Conservation (phyloP, 306 rosid species). For the Lathyrus aphaca region DNA sequence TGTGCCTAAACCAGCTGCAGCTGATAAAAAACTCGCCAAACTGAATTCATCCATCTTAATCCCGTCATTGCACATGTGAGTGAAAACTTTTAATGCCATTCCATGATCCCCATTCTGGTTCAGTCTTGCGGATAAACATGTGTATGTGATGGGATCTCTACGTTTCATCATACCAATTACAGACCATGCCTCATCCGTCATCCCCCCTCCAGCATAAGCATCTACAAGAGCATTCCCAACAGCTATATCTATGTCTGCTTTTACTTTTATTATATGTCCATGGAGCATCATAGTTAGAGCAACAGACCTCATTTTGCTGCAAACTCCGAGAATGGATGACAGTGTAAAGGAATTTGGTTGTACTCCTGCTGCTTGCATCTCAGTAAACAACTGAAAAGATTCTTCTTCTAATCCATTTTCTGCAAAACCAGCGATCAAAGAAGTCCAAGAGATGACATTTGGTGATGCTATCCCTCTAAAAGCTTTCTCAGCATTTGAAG, state of each 20-base stretch:
- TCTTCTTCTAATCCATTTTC: constrained; percentile 59
- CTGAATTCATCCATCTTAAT: constrained; percentile 65
- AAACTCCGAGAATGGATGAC: constrained; percentile 52
- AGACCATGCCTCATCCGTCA: constrained; percentile 55
- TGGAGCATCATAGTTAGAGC: constrained; percentile 56
- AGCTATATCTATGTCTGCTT: constrained; percentile 45
- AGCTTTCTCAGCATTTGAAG: constrained; percentile 51
- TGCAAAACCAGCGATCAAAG: constrained; percentile 65
- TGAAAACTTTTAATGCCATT: constrained; percentile 52
- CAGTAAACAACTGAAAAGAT: constrained; percentile 47
- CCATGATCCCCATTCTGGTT: constrained; percentile 62
- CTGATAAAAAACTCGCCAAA: constrained; percentile 67
- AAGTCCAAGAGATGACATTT: constrained; percentile 71
- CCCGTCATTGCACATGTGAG: constrained; percentile 51
- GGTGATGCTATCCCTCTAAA: constrained; percentile 52
- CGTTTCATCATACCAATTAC: constrained; percentile 50
- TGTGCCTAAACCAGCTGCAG: constrained; percentile 61
- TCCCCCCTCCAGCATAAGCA: constrained; percentile 62
- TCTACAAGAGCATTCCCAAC: constrained; percentile 79
- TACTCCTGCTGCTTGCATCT: constrained; percentile 64
- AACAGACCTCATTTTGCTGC: constrained; percentile 48
- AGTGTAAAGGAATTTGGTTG: constrained; percentile 65
- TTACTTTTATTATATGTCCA: constrained; percentile 56
- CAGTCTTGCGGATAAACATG: constrained; percentile 58
- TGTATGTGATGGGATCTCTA: constrained; percentile 66